Evolutionary conservation across 805 yeast genomes (phyloP), one percentile per base, ranked within the genome.

Genomic region (Suhomyces sp.): DNA sequence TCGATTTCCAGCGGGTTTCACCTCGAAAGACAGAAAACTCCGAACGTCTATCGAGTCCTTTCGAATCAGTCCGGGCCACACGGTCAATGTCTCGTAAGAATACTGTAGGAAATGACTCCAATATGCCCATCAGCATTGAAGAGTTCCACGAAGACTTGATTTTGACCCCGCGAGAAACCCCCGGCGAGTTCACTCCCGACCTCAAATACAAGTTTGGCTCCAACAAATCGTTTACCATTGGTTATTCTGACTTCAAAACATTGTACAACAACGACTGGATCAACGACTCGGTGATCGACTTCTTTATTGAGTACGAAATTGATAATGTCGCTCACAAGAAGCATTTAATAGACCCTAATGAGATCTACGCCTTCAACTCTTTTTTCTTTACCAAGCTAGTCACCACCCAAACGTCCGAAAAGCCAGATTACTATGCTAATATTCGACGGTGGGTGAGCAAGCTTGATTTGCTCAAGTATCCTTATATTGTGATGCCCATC

Each of bases 281-380:
- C 46, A 93, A 94, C 69, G 99, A 94, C 62, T 81, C 87, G 0
- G 73, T 94, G 47, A 85, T 94, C 50, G 97, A 90, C 66, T 93
- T 93, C 64, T 91, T 89, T 61, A 75, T 89, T 25, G 82, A 81
- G 52, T 86, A 77, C 62, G 80, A 78, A 56, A 75, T 82, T 6
- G 81, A 74, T 46, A 53, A 54, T 49, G 75, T 69, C 2, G 54
- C 75, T 9, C 24, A 57, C n/a, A 53, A 54, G 12, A 49, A 51
- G 13, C 20, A 53, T 17, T 25, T 69, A 3, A 58, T 73, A 10
- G 67, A 71, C n/a, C 48, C 53, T 2, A 62, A 69, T 7, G 76
- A 79, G 3, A 80, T 80, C 6, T 76, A 80, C 59, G 76, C 91
- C 1, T 81, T 94, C 66, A 88, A 89, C 60, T 86, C 97, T 0